A percentile compares a stretch with the other conserved stretches of the same genome.
These are phyloP conservation scores for Globisporangium barbulae DNA, from an alignment of 352 stramenopile genomes.

Conservation along the genomic window DNA sequence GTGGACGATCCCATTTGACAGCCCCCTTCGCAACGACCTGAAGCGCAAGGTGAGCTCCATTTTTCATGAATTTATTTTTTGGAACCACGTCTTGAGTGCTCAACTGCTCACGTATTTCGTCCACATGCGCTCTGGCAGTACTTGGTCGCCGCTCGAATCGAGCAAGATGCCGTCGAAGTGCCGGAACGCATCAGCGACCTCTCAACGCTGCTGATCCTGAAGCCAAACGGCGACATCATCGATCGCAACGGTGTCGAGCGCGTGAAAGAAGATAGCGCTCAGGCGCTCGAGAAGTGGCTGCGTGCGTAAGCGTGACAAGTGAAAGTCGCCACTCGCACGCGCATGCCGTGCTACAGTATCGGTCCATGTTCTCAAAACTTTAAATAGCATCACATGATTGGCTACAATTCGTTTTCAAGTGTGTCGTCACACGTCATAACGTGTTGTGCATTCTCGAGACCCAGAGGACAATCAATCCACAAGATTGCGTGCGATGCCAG, in stretches of 20 bases:
- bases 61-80: not conserved
- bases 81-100: not conserved
- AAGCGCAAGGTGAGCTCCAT: conserved; percentile 43
- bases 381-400: not conserved
- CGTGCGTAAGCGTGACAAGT: not conserved
- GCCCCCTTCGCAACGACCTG: conserved; percentile 53
- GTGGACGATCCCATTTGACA: conserved; percentile 72
- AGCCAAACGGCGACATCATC: conserved; percentile 54
- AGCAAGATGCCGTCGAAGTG: conserved; percentile 50
- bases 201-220: conserved; percentile 65
- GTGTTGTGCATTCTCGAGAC: not conserved
- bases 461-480: not conserved
- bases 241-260: conserved; percentile 59
- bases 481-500: not conserved
- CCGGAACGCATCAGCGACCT: conserved; percentile 61
- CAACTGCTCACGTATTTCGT: not conserved
- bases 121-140: conserved; percentile 23
- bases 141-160: conserved; percentile 59
- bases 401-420: not conserved
- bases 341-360: no score
- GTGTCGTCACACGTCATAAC: not conserved
- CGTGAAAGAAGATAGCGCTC: conserved; percentile 40
- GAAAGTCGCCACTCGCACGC: no score
- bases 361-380: not conserved
- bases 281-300: conserved; percentile 40